Conservation (phyloP, 2,329 filamentous ascomycete genomes). For the Cladosporium sp. region DNA sequence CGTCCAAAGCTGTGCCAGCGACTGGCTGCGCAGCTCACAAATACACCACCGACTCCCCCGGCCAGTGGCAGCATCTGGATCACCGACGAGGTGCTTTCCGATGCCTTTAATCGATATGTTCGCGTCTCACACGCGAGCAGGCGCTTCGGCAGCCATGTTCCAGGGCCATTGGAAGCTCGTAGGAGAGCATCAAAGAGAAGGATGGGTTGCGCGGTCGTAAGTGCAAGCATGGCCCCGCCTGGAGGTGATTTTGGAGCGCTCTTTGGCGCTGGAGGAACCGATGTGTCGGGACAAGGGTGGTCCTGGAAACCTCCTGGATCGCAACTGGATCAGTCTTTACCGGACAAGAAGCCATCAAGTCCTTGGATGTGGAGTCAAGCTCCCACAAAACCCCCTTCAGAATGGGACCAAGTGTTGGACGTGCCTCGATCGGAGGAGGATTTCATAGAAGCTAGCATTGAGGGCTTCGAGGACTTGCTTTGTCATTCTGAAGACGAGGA, state of each 20-base stretch:
- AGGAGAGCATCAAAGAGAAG: conserved; percentile 51
- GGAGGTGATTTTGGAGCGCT: conserved; percentile 26
- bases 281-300: conserved; percentile 18
- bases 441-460: conserved; percentile 18
- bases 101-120: conserved; percentile 49
- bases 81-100: conserved; percentile 51
- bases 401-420: conserved; percentile 6
- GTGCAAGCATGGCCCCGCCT: conserved; percentile 3
- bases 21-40: conserved; percentile 12
- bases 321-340: conserved; percentile 6
- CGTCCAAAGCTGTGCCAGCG: conserved; percentile 14
- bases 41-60: conserved; percentile 8
- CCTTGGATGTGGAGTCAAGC: background rate
- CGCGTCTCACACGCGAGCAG: conserved; percentile 41
- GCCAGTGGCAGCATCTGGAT: conserved; percentile 43
- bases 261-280: conserved; percentile 21
- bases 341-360: conserved; percentile 1
- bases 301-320: conserved; percentile 22
- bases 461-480: conserved; percentile 22
- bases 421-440: conserved; percentile 11
- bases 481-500: too few species aligned
- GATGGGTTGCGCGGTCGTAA: conserved; percentile 38
- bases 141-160: conserved; percentile 51
- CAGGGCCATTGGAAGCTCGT: conserved; percentile 59
- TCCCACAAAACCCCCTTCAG: background rate